Evolutionary conservation across 495 filamentous ascomycete genomes (phyloP).

Genomic region (Mytilinidion resinicola): DNA sequence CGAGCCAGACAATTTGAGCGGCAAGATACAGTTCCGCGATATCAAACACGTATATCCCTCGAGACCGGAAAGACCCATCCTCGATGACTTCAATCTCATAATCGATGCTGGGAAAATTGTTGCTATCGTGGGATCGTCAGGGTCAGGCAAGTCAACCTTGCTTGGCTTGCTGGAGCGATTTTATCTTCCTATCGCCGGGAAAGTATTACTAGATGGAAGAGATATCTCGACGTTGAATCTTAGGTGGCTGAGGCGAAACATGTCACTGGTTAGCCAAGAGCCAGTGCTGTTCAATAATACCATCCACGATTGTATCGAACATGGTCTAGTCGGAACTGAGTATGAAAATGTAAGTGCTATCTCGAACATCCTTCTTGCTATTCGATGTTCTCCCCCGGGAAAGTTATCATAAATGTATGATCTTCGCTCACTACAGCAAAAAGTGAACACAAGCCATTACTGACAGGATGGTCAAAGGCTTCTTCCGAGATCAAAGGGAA

Average conservation of each 20-base stretch:
- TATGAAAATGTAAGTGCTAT: conserved; percentile 56
- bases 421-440: no score
- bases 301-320: conserved; percentile 77
- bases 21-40: conserved; percentile 72
- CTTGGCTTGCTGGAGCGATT: conserved; percentile 89
- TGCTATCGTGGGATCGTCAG: conserved; percentile 80
- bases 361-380: conserved; percentile 20
- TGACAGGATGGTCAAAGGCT: conserved; percentile 11
- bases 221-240: conserved; percentile 78
- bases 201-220: conserved; percentile 75
- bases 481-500: conserved; percentile 29
- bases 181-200: conserved; percentile 78
- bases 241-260: conserved; percentile 84
- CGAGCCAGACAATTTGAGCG: conserved; percentile 64
- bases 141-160: conserved; percentile 87
- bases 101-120: conserved; percentile 84
- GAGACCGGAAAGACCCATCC: conserved; percentile 78
- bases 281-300: conserved; percentile 78
- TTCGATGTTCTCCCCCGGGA: conserved; percentile 56
- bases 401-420: no score
- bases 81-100: conserved; percentile 69
- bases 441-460: conserved; percentile 20
- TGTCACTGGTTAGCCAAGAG: conserved; percentile 84
- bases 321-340: conserved; percentile 81
- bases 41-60: conserved; percentile 94